A percentile compares a stretch with the other conserved stretches of the same genome.
These are phyloP conservation scores for Erodium texanum DNA, from an alignment of 441 rosid genomes.

Conservation along the genomic window DNA sequence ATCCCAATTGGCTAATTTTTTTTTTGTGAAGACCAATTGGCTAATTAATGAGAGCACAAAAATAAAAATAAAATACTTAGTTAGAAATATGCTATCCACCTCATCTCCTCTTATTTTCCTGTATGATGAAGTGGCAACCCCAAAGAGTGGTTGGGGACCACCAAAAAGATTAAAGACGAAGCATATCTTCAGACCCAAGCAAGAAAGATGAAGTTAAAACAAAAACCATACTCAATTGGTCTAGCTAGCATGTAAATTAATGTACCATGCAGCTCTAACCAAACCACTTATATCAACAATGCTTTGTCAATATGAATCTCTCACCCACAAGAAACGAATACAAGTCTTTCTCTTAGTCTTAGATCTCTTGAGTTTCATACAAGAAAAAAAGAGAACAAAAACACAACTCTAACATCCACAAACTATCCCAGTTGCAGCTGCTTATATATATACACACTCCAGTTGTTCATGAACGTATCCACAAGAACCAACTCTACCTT, in stretches of 20 bases:
- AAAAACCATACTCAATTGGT: not conserved
- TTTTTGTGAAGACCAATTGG: too few relatives aligned
- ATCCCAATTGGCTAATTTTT: not conserved
- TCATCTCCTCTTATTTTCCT: not conserved
- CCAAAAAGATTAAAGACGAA: not conserved
- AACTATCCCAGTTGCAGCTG: not conserved
- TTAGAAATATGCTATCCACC: not conserved
- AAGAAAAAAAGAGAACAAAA: not conserved
- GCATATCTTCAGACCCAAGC: not conserved
- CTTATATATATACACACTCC: not conserved
- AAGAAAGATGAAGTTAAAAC: not conserved
- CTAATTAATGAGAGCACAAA: too few relatives aligned
- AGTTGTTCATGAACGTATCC: too few relatives aligned
- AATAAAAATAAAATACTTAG: too few relatives aligned
- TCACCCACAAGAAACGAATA: not conserved
- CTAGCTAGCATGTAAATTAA: too few relatives aligned
- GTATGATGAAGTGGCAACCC: not conserved
- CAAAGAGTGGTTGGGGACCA: not conserved
- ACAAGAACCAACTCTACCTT: too few relatives aligned
- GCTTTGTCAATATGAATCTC: too few relatives aligned
- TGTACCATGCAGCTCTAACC: too few relatives aligned
- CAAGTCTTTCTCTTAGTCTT: too few relatives aligned
- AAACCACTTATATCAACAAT: too few relatives aligned
- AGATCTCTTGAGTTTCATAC: not conserved
- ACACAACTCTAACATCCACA: too few relatives aligned